Evolutionary conservation across 495 filamentous ascomycete genomes (phyloP), one percentile per base, ranked within the genome.

Genomic region (Polyplosphaeria fusca): DNA sequence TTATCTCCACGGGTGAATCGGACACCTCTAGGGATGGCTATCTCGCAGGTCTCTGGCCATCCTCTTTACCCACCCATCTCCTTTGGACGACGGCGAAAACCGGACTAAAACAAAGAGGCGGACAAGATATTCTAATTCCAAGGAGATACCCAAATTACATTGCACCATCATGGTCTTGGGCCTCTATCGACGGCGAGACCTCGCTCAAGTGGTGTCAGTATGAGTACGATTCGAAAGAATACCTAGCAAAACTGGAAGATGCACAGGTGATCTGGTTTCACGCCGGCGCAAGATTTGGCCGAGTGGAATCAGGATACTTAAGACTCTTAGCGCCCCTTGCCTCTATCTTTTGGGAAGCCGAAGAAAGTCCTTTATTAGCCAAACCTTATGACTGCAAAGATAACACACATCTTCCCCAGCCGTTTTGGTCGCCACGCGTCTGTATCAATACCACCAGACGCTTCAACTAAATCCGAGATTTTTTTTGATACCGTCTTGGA

Each of bases 151-250:
- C 5, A 18, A 19, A 12, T 9, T 20, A 43, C 5, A 11, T 16
- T 9, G 45, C 45, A 28, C 45, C 45, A 18, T 47, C 45, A 5
- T 47, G 45, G 45, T 47, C 45, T 3, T 47, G 45, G 45, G 22
- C 45, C 7, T 47, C 45, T 22, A 22, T 45, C 42, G 22, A 45
- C 42, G 30, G 30, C 30, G n/a, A 35, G 30, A n/a, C n/a, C n/a
- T 35, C 30, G 30, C 30, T 35, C 30, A 35, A 9, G 30, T 35
- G 30, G 30, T 35, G 30, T 35, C 30, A 35, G 30, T n/a, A n/a
- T 35, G n/a, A 35, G 9, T 35, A 35, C 30, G 30, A 35, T n/a
- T n/a, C 30, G 30, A 35, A 35, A n/a, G 30, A 35, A n/a, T 35
- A 35, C n/a, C 30, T 35, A 35, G 30, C 30, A 7, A 35, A 7